Base-by-base conservation (phyloP, 208 protist genomes). In the Eutreptiella sp. region DNA sequence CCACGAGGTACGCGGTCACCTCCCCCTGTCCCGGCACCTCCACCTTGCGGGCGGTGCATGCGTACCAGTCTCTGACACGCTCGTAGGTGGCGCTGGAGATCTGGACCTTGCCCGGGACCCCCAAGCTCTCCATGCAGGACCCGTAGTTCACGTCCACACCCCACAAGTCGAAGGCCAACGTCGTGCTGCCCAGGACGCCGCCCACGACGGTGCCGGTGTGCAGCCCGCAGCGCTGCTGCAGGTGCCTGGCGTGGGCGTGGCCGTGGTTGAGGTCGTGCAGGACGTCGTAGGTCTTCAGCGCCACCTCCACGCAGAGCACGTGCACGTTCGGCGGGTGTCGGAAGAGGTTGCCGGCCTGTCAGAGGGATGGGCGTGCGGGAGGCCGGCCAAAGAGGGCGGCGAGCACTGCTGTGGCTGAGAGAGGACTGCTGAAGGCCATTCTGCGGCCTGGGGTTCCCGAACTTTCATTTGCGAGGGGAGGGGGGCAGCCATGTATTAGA, bases 161-260 rank as follows among this genome's bases (percentile, higher is more conserved):
- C 68, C 68, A 78, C 43, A 78, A 35, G 36, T 78, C 73, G 46
- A 66, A 78, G 21, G 53, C 65, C 14, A 78, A 66, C 58, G 76
- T 78, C 28, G 61, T 77, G 11, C 34, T 66, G 34, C 73, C 73
- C 19, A 77, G 73, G 3, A 74, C 68, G 26, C 71, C 71, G 1
- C 67, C 71, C 31, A 76, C 68, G 19, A 63, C 71, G 21, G 71
- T 59, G 1, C 71, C 71, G 4, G 71, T 46, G 63, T 76, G 60
- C 23, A 71, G 24, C 39, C 71, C 71, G n/a, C 73, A 43, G 23
- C 71, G 71, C 68, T 75, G 68, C 33, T 72, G 67, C 23, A 76
- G 68, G 34, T 43, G 48, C 32, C 36, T 26, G 41, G 64, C 54
- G 28, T 69, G 11, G n/a, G 65, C 64, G 55, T 74, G 68, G 7